Conservation (phyloP, 179 eudicot species). For the Beta macrorhiza region DNA sequence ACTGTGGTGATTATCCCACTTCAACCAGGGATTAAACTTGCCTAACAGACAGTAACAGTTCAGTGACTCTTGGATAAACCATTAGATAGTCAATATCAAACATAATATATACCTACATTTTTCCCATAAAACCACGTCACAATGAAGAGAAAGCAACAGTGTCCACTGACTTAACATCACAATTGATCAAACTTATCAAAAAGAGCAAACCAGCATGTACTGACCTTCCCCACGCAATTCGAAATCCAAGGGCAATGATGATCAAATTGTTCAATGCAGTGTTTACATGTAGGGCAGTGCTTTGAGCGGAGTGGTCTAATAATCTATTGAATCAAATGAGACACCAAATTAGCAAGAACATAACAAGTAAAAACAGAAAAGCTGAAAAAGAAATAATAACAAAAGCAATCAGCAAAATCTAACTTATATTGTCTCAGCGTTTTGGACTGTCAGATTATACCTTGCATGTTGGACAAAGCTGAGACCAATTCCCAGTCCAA, state of each 20-base stretch:
- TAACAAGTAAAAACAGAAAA: constrained; percentile 5
- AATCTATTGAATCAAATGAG: constrained; percentile 45
- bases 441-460: constrained; percentile 29
- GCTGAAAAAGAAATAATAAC: background rate
- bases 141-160: background rate
- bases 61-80: background rate
- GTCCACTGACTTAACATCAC: background rate
- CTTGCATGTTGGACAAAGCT: constrained; percentile 99
- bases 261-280: constrained; percentile 92
- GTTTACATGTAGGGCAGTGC: constrained; percentile 91
- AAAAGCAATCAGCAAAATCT: background rate
- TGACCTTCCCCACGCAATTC: constrained; percentile 86
- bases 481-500: constrained; percentile 98
- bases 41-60: background rate
- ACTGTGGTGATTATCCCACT: background rate
- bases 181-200: background rate
- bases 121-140: background rate
- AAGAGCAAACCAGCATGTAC: constrained; percentile 20
- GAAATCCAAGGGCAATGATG: constrained; percentile 99
- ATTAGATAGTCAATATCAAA: background rate
- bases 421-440: too few species aligned
- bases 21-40: background rate
- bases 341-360: constrained; percentile 6
- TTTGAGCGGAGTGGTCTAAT: constrained; percentile 92
- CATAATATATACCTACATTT: background rate